Evolutionary conservation across 768 basidiomycete species (phyloP).

Genomic region (Rhodotorula babjevae): DNA sequence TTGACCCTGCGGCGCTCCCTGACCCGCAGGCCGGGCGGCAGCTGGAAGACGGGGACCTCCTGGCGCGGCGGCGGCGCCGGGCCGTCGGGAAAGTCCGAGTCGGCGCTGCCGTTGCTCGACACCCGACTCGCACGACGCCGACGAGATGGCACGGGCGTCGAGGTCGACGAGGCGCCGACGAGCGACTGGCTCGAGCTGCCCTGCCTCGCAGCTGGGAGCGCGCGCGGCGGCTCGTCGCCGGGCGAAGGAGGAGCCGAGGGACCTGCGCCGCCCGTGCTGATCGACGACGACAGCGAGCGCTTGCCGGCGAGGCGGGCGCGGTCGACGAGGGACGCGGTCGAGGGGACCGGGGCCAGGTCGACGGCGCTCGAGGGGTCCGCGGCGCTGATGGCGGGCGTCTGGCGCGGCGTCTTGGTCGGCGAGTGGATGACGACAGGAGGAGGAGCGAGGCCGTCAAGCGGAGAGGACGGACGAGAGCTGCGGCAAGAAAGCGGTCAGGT

Average conservation of each 20-base stretch:
- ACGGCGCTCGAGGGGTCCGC: neutral
- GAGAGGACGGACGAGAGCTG: neutral
- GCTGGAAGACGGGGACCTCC: constrained; percentile 2
- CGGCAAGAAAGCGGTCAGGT: neutral
- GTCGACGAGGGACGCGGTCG: neutral
- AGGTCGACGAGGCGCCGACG: no score
- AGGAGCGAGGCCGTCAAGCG: neutral
- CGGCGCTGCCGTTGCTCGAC: neutral
- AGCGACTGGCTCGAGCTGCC: constrained; percentile 1
- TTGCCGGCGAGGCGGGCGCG: no score
- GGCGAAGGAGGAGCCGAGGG: neutral
- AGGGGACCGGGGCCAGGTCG: neutral
- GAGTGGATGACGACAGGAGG: constrained; percentile 36
- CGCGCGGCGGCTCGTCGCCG: neutral
- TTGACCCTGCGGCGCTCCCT: constrained; percentile 34
- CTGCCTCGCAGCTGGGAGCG: neutral
- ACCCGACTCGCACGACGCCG: neutral
- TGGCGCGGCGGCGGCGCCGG: no score
- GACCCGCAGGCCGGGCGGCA: constrained; percentile 6
- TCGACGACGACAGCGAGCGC: neutral
- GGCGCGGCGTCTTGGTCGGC: constrained; percentile 14
- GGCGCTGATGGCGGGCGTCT: neutral
- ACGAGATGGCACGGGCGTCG: no score
- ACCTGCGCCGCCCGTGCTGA: neutral
- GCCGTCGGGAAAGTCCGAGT: neutral